phyloP scores from a whole-genome alignment of 129 eudicot species.

The Smallanthus sonchifolius region DNA sequence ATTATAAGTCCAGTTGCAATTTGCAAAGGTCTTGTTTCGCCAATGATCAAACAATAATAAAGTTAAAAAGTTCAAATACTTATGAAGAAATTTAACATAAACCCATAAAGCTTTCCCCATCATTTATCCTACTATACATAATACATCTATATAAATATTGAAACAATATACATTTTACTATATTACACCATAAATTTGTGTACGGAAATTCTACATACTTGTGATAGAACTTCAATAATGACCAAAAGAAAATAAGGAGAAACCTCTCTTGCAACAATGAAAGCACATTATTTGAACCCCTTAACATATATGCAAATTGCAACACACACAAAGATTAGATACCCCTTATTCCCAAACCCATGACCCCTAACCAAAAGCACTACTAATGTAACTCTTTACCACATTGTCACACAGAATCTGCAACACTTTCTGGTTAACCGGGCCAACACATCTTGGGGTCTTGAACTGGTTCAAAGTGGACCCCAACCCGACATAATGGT shows the following conservation, averaged over 20 bases:
- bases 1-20: too few relatives aligned
- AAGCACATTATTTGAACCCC: slow-evolving; percentile 9
- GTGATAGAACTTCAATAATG: too few relatives aligned
- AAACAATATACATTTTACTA: slow-evolving; percentile 3
- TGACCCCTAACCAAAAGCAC: slow-evolving; percentile 18
- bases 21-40: too few relatives aligned
- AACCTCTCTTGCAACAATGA: neutral
- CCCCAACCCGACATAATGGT: slow-evolving; percentile 65
- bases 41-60: too few relatives aligned
- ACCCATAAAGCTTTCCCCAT: neutral
- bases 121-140: neutral
- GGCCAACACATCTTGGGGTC: slow-evolving; percentile 27
- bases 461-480: slow-evolving; percentile 73
- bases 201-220: neutral
- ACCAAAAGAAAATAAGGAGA: too few relatives aligned
- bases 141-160: neutral
- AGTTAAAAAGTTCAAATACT: too few relatives aligned
- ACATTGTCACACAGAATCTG: slow-evolving; percentile 55
- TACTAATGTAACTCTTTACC: slow-evolving; percentile 35
- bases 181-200: neutral
- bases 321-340: neutral
- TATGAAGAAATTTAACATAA: too few relatives aligned
- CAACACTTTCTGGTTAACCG: slow-evolving; percentile 39
- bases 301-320: neutral
- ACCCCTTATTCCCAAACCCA: neutral